Conservation (phyloP, 495 filamentous ascomycete species). For the Penicillium argentinense region DNA sequence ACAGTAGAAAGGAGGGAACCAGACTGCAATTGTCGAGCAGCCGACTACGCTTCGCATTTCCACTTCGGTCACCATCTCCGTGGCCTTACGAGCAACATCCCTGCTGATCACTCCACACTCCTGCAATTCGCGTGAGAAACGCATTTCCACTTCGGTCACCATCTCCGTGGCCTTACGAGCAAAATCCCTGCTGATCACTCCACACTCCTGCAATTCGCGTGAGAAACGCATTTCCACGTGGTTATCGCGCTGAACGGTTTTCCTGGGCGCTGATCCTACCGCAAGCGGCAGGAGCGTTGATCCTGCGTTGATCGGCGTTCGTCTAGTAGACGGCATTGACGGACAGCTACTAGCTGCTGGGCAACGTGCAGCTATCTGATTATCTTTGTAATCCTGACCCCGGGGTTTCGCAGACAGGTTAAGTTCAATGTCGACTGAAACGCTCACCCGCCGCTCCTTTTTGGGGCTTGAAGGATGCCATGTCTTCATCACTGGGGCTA, state of each 20-base stretch:
- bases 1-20: too few species aligned
- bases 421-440: not conserved
- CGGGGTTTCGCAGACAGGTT: not conserved
- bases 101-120: too few species aligned
- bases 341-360: not conserved
- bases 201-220: too few species aligned
- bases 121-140: too few species aligned
- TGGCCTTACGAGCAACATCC: too few species aligned
- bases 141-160: too few species aligned
- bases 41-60: too few species aligned
- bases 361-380: not conserved
- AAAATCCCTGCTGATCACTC: too few species aligned
- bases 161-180: too few species aligned
- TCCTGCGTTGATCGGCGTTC: conserved; percentile 2
- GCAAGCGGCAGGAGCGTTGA: not conserved
- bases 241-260: not conserved
- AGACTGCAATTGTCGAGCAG: too few species aligned
- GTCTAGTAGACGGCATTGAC: not conserved
- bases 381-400: not conserved
- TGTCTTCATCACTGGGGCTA: conserved; percentile 59
- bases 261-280: not conserved
- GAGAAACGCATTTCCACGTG: too few species aligned
- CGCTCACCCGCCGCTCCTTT: conserved; percentile 31
- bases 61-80: too few species aligned
- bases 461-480: conserved; percentile 52